Conservation (phyloP, 2,329 filamentous ascomycete genomes). For the Paecilomyces sp. region DNA sequence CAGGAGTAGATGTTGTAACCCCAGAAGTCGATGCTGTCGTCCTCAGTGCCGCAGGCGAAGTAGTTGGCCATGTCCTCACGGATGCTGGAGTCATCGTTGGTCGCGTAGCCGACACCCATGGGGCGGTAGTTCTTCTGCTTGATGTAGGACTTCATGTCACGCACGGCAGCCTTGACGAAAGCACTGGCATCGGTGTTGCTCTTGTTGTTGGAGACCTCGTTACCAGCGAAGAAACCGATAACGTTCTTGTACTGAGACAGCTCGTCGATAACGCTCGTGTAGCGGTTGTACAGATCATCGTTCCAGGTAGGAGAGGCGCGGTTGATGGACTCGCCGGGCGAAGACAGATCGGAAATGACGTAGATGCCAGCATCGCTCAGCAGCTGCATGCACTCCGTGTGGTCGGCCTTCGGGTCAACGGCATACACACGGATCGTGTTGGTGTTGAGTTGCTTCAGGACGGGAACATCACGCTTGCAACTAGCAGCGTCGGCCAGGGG, state of each 20-base stretch:
- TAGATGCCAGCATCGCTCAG: conserved; percentile 87
- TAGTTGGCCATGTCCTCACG: conserved; percentile 78
- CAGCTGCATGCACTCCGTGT: conserved; percentile 76
- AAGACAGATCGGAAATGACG: conserved; percentile 81
- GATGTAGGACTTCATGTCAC: conserved; percentile 94
- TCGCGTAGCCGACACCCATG: conserved; percentile 90
- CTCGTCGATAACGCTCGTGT: conserved; percentile 75
- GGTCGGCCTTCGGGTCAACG: conserved; percentile 70
- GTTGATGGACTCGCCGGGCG: conserved; percentile 78
- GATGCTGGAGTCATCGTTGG: conserved; percentile 83
- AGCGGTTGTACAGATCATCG: conserved; percentile 67
- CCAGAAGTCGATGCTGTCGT: conserved; percentile 84
- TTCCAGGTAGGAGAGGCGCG: conserved; percentile 74
- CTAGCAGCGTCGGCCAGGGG: conserved; percentile 64
- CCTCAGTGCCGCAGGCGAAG: conserved; percentile 77
- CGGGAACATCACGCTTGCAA: conserved; percentile 81
- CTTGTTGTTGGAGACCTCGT: conserved; percentile 85
- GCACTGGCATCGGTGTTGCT: conserved; percentile 88
- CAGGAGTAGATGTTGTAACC: conserved; percentile 99
- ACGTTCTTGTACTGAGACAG: conserved; percentile 81
- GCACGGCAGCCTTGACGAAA: conserved; percentile 95
- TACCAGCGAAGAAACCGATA: conserved; percentile 96
- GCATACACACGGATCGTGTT: conserved; percentile 96
- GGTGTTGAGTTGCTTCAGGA: conserved; percentile 69
- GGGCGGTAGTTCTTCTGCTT: conserved; percentile 66